Evolutionary conservation across 2,329 filamentous ascomycete species (phyloP).

Genomic region (Cercospora beticola): DNA sequence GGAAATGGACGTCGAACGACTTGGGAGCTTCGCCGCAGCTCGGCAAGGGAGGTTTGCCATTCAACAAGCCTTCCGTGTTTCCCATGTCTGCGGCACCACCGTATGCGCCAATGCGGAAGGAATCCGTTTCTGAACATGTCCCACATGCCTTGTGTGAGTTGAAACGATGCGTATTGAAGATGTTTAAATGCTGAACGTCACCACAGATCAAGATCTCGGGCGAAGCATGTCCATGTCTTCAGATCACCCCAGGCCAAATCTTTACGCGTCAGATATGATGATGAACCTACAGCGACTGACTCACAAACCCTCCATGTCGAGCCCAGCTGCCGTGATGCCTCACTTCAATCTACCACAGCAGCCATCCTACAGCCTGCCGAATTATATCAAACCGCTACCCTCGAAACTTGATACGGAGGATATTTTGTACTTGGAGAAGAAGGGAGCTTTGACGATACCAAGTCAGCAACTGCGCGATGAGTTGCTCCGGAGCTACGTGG

Average conservation of each 20-base stretch:
- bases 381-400: slow-evolving; percentile 79
- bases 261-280: slow-evolving; percentile 35
- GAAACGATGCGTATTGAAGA: neutral
- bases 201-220: slow-evolving; percentile 34
- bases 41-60: slow-evolving; percentile 22
- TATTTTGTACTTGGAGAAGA: slow-evolving; percentile 76
- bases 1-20: slow-evolving; percentile 39
- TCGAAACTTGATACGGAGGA: slow-evolving; percentile 76
- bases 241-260: slow-evolving; percentile 22
- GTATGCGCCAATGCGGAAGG: slow-evolving; percentile 33
- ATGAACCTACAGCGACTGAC: slow-evolving; percentile 34
- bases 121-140: slow-evolving; percentile 49
- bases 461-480: slow-evolving; percentile 70
- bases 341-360: slow-evolving; percentile 29
- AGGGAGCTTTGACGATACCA: slow-evolving; percentile 80
- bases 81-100: slow-evolving; percentile 37
- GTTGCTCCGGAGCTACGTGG: slow-evolving; percentile 76
- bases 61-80: slow-evolving; percentile 27
- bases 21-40: slow-evolving; percentile 24
- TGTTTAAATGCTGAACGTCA: slow-evolving; percentile 10
- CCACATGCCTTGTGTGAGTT: slow-evolving; percentile 64
- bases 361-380: slow-evolving; percentile 50
- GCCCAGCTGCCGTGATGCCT: slow-evolving; percentile 28
- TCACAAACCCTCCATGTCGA: slow-evolving; percentile 29
- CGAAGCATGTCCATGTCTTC: slow-evolving; percentile 26